Evolutionary conservation across 1,139 yeast genomes (phyloP).

Genomic region (Blastobotrys persicus): DNA sequence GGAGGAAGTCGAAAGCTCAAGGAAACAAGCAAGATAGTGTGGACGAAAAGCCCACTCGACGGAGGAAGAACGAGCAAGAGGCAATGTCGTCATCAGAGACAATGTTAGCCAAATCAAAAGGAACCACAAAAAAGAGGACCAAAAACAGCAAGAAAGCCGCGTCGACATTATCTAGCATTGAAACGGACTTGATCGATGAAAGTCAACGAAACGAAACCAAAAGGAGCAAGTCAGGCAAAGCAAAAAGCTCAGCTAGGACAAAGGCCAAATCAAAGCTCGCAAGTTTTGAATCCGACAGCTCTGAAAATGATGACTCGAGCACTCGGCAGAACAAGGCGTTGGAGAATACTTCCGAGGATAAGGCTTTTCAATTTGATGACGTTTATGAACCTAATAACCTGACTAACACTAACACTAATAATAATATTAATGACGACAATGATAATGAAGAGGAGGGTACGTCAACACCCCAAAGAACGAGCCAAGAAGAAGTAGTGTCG

Average conservation of each 20-base stretch:
- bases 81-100: no score
- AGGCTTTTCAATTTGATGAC: not conserved
- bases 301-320: not conserved
- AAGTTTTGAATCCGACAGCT: not conserved
- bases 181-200: not conserved
- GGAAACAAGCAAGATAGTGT: no score
- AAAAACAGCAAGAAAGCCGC: not conserved
- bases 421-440: slow-evolving; percentile 13
- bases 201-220: not conserved
- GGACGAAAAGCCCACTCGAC: no score
- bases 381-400: slow-evolving; percentile 6
- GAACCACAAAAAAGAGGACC: not conserved
- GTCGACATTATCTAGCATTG: not conserved
- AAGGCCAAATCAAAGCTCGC: not conserved
- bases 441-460: slow-evolving; percentile 9
- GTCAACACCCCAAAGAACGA: slow-evolving; percentile 15
- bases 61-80: not conserved
- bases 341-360: slow-evolving; percentile 3
- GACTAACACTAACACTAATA: slow-evolving; percentile 6
- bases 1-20: no score
- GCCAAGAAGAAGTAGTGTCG: slow-evolving; percentile 28
- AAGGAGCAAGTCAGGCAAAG: slow-evolving; percentile 2
- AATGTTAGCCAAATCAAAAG: not conserved
- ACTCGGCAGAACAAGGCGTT: slow-evolving; percentile 4
- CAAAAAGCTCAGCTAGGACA: not conserved